Percentiles rank a stretch among this genome's conserved stretches.
phyloP scores from a whole-genome alignment of 2,329 filamentous ascomycete genomes.

The Aspergillus sp. region DNA sequence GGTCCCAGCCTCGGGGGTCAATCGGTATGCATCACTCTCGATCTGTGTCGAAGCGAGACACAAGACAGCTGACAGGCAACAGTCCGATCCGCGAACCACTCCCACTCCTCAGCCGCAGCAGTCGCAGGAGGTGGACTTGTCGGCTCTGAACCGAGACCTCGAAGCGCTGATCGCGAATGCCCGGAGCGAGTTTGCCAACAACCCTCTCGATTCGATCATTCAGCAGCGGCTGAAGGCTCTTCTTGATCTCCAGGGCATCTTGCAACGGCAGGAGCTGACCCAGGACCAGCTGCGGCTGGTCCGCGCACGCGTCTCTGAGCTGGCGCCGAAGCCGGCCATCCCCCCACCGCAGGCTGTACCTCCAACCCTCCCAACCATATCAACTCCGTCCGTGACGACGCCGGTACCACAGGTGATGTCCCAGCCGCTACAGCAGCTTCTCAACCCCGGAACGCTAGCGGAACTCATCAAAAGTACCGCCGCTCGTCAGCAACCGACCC shows the following conservation, averaged over 20 bases:
- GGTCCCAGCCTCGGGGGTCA: constrained; percentile 28
- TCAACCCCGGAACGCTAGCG: constrained; percentile 45
- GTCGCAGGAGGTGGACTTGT: constrained; percentile 53
- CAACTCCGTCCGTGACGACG: constrained; percentile 45
- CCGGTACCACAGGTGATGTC: constrained; percentile 35
- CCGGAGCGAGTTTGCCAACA: constrained; percentile 71
- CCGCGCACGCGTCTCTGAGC: constrained; percentile 77
- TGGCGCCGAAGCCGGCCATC: constrained; percentile 51
- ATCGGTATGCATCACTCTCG: constrained; percentile 15
- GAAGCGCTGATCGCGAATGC: constrained; percentile 72
- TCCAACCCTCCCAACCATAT: constrained; percentile 18
- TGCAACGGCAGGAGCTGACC: constrained; percentile 75
- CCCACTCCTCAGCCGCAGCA: constrained; percentile 35
- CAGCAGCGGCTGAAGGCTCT: constrained; percentile 81
- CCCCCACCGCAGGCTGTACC: constrained; percentile 16
- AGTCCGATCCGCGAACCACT: constrained; percentile 20
- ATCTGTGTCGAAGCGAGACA: neutral
- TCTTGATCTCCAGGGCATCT: constrained; percentile 76
- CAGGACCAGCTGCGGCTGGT: constrained; percentile 80
- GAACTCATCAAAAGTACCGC: constrained; percentile 46
- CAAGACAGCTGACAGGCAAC: constrained; percentile 9
- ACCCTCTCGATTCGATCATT: constrained; percentile 71
- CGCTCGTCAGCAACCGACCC: constrained; percentile 38
- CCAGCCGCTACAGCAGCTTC: constrained; percentile 35
- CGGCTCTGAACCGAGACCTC: constrained; percentile 79